phyloP scores from a whole-genome alignment of 2,329 filamentous ascomycete species.

The Botrytis fragariae region DNA sequence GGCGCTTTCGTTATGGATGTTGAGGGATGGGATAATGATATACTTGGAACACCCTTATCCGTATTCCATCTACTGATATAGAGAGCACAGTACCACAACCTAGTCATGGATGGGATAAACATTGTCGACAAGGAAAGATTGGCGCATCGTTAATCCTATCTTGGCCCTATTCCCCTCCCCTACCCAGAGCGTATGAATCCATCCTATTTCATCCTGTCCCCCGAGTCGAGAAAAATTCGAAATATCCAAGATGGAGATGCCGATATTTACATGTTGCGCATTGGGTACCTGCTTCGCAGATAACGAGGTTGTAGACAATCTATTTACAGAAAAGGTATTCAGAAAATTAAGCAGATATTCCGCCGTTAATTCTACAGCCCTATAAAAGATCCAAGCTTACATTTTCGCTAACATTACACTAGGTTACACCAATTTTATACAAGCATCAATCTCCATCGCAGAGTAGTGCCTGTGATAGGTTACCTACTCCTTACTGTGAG shows the following conservation, averaged over 20 bases:
- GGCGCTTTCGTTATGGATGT: not conserved
- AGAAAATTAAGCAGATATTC: not conserved
- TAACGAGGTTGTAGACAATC: accelerated
- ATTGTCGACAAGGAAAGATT: not conserved
- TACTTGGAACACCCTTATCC: not conserved
- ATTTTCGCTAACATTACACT: not conserved
- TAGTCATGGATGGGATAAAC: not conserved
- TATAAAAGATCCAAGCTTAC: not conserved
- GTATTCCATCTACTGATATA: accelerated
- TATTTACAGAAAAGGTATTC: accelerated
- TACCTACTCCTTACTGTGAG: not conserved
- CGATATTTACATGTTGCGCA: too few relatives aligned
- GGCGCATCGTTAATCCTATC: accelerated
- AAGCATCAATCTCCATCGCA: not conserved
- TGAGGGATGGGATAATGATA: not conserved
- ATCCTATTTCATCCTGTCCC: not conserved
- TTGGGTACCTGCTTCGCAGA: accelerated
- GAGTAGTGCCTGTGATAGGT: too few relatives aligned
- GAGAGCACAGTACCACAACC: not conserved
- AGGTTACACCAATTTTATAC: not conserved
- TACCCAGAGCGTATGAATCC: too few relatives aligned
- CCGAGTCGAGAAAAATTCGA: not conserved
- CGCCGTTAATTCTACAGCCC: not conserved
- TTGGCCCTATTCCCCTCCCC: accelerated
- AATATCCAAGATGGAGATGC: not conserved